Evolutionary conservation across 2,329 filamentous ascomycete genomes (phyloP).

Genomic region (Delphinella strobiligena): DNA sequence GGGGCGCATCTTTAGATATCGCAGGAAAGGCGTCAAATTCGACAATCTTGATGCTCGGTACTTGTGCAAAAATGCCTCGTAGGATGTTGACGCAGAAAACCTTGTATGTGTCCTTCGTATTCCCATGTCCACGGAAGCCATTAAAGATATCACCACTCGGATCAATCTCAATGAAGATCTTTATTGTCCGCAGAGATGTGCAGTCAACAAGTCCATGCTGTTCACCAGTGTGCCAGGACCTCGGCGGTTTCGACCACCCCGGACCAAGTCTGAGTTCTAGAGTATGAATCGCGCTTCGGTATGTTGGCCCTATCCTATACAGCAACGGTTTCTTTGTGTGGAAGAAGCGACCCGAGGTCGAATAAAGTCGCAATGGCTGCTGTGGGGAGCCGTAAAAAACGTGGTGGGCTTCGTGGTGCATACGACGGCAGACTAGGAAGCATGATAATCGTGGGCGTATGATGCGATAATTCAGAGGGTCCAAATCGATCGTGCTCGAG

Average conservation of each 20-base stretch:
- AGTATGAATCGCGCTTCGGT: slow-evolving; percentile 48
- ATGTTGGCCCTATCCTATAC: slow-evolving; percentile 48
- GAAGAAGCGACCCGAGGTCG: slow-evolving; percentile 53
- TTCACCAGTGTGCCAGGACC: slow-evolving; percentile 56
- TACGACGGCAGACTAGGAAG: slow-evolving; percentile 47
- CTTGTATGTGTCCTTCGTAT: slow-evolving; percentile 57
- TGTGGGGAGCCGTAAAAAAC: slow-evolving; percentile 47
- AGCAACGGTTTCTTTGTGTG: slow-evolving; percentile 63
- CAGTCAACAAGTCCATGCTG: slow-evolving; percentile 54
- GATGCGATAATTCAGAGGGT: slow-evolving; percentile 51
- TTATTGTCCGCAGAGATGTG: slow-evolving; percentile 44
- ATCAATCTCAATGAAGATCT: slow-evolving; percentile 61
- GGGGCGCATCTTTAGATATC: slow-evolving; percentile 51
- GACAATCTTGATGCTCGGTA: slow-evolving; percentile 46
- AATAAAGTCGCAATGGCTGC: slow-evolving; percentile 54
- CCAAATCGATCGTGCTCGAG: slow-evolving; percentile 48
- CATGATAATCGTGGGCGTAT: slow-evolving; percentile 47
- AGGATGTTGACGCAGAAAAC: slow-evolving; percentile 50
- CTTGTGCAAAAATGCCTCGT: slow-evolving; percentile 40
- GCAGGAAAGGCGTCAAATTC: slow-evolving; percentile 59
- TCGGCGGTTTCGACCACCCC: slow-evolving; percentile 53
- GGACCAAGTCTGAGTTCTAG: slow-evolving; percentile 62
- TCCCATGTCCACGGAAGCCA: slow-evolving; percentile 44
- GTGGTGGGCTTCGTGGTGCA: slow-evolving; percentile 53
- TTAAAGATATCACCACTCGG: slow-evolving; percentile 53